Evolutionary conservation across 2,329 filamentous ascomycete genomes (phyloP).

Genomic region (Cladophialophora carrionii): DNA sequence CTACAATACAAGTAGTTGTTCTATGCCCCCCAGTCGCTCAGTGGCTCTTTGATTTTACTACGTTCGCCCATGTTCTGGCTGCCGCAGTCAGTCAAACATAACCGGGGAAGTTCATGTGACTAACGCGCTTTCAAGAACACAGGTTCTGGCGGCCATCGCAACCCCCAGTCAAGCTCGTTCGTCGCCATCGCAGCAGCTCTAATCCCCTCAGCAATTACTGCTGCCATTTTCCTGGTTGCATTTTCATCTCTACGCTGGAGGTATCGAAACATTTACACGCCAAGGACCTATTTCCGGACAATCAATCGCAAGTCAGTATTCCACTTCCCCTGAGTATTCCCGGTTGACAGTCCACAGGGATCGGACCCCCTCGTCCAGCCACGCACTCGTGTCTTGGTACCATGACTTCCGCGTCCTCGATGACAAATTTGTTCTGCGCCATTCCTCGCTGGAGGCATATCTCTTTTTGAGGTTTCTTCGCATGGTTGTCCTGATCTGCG

Average conservation of each 20-base stretch:
- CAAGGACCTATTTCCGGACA: slow-evolving; percentile 43
- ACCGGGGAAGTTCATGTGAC: not conserved
- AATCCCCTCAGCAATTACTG: slow-evolving; percentile 51
- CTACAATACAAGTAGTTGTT: not conserved
- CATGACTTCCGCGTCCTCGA: slow-evolving; percentile 57
- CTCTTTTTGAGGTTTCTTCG: slow-evolving; percentile 87
- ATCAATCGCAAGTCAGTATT: slow-evolving; percentile 43
- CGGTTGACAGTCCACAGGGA: slow-evolving; percentile 23
- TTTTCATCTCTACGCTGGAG: slow-evolving; percentile 54
- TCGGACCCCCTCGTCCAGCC: slow-evolving; percentile 37
- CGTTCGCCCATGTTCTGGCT: not conserved
- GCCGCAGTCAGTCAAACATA: not conserved
- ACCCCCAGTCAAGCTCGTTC: slow-evolving; percentile 51
- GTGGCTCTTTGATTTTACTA: not conserved
- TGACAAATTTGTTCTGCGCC: slow-evolving; percentile 83
- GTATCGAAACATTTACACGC: slow-evolving; percentile 53
- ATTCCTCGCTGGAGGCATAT: slow-evolving; percentile 88
- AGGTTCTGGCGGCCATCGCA: slow-evolving; percentile 27
- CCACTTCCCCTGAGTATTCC: not conserved
- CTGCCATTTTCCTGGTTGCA: slow-evolving; percentile 49
- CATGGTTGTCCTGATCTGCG: slow-evolving; percentile 74
- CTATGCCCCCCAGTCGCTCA: not conserved
- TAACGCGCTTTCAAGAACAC: slow-evolving; percentile 22
- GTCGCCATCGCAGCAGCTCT: slow-evolving; percentile 55
- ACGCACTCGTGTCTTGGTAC: slow-evolving; percentile 30